Evolutionary conservation across 148 eudicot genomes (phyloP).

Genomic region (Rhododendron williamsianum): DNA sequence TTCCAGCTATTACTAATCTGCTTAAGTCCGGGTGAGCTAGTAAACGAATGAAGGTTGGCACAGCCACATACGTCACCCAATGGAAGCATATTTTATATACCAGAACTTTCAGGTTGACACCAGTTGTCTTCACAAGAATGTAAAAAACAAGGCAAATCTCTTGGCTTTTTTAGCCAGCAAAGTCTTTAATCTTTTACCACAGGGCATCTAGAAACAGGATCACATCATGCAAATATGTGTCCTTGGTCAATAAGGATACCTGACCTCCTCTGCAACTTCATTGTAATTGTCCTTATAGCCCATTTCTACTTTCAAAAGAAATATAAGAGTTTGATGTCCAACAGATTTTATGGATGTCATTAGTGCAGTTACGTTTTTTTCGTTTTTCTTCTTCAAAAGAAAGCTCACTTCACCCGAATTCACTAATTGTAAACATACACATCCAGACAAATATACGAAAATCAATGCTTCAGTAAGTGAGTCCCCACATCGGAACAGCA

Average conservation of each 20-base stretch:
- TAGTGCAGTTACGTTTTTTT: neutral
- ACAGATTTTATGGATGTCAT: neutral
- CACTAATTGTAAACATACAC: neutral
- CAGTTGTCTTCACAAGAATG: neutral
- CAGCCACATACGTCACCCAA: neutral
- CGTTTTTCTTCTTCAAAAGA: neutral
- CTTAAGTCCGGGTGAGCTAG: neutral
- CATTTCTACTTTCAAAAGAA: neutral
- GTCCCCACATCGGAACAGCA: neutral
- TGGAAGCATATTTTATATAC: neutral
- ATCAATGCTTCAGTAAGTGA: neutral
- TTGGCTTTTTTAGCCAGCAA: neutral
- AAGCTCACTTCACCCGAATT: neutral
- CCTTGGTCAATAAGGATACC: neutral
- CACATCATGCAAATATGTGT: neutral
- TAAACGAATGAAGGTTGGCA: neutral
- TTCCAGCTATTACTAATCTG: neutral
- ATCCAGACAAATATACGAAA: neutral
- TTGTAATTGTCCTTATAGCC: neutral
- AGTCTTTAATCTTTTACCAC: neutral
- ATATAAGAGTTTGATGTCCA: neutral
- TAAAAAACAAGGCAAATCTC: neutral
- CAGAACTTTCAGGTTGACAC: neutral
- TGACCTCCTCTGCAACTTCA: neutral
- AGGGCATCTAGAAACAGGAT: neutral